phyloP scores from a whole-genome alignment of 371 early-diverging fungal species.

The Umbelopsis sp. region DNA sequence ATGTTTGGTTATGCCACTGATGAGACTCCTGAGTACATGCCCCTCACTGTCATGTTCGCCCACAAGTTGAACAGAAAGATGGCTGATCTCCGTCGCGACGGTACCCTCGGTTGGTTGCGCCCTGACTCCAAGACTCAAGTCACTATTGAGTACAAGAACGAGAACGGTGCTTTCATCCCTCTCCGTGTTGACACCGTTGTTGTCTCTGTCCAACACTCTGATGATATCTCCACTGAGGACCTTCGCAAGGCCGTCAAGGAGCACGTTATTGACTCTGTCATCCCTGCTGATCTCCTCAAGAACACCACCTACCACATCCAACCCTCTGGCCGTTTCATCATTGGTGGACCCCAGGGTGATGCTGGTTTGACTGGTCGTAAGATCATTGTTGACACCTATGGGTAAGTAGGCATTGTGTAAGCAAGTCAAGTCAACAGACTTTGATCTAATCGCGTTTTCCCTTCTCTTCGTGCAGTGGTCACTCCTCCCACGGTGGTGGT shows the following conservation, averaged over 20 bases:
- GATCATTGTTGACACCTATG: constrained; percentile 97
- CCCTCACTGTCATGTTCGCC: constrained; percentile 92
- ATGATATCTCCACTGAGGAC: constrained; percentile 82
- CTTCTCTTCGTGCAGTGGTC: constrained; percentile 56
- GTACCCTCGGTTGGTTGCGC: constrained; percentile 90
- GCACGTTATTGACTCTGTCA: constrained; percentile 92
- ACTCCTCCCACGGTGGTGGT: constrained; percentile 94
- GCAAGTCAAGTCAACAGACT: constrained; percentile 38
- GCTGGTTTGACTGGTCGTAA: constrained; percentile 99
- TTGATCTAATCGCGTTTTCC: constrained; percentile 85
- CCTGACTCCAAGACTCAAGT: constrained; percentile 99
- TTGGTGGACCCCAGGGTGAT: constrained; percentile 99
- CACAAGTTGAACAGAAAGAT: constrained; percentile 98
- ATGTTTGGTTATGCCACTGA: constrained; percentile 98
- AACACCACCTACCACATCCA: constrained; percentile 97
- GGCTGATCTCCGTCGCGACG: constrained; percentile 93
- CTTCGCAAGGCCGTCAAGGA: constrained; percentile 91
- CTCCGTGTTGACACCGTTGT: constrained; percentile 98
- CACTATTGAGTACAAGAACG: constrained; percentile 98
- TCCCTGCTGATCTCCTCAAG: constrained; percentile 91
- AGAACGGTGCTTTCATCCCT: constrained; percentile 91
- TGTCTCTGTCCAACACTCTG: constrained; percentile 98
- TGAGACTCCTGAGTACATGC: constrained; percentile 99
- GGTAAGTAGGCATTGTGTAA: constrained; percentile 23
- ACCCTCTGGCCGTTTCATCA: constrained; percentile 99